Evolutionary conservation across 1,284 basidiomycete species (phyloP).

Genomic region (Cystobasidium slooffiae): DNA sequence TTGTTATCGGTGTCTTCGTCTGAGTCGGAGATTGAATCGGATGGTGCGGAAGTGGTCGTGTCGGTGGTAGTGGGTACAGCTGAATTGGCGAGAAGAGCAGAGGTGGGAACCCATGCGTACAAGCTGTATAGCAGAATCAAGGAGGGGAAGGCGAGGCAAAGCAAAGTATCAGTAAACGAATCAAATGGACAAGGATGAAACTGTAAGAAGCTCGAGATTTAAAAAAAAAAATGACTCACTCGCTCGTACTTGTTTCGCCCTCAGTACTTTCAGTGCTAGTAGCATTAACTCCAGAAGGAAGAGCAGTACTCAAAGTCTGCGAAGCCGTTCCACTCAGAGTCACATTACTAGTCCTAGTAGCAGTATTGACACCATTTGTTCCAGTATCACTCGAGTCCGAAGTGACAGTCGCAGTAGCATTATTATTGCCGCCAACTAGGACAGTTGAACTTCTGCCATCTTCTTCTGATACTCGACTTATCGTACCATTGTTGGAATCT

Average conservation of each 20-base stretch:
- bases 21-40: constrained; percentile 1
- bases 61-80: neutral
- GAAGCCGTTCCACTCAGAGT: neutral
- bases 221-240: constrained; percentile 3
- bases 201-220: neutral
- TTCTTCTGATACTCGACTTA: neutral
- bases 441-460: neutral
- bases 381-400: neutral
- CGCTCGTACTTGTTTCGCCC: constrained; percentile 9
- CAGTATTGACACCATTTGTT: neutral
- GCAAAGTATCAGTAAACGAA: neutral
- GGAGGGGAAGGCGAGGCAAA: neutral
- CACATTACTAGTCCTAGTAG: neutral
- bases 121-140: neutral
- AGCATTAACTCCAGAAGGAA: neutral
- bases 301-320: neutral
- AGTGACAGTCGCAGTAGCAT: neutral
- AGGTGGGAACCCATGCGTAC: constrained; percentile 41
- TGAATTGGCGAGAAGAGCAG: constrained; percentile 29
- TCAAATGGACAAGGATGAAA: neutral
- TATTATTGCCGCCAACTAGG: neutral
- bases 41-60: neutral
- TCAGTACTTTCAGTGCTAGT: neutral
- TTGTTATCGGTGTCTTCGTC: constrained; percentile 7
- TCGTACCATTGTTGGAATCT: neutral